Evolutionary conservation across 305 asterid genomes (phyloP).

Genomic region (Fraxinus velutina): DNA sequence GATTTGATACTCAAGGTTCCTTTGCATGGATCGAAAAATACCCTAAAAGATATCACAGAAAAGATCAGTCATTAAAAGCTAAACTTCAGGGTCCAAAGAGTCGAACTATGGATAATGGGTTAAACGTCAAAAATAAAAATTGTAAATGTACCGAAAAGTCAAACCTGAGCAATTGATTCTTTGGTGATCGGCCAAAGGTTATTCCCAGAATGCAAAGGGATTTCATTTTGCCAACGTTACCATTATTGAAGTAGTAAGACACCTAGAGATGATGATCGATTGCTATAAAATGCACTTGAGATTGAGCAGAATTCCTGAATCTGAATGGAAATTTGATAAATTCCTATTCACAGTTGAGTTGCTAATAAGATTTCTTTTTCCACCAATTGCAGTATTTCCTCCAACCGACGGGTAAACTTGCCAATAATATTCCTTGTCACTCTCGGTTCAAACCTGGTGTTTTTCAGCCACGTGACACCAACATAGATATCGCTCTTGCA

Average conservation of each 20-base stretch:
- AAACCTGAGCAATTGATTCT: background rate
- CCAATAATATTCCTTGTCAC: constrained; percentile 52
- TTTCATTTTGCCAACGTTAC: background rate
- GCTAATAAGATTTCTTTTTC: constrained; percentile 56
- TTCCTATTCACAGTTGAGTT: constrained; percentile 26
- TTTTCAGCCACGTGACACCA: constrained; percentile 70
- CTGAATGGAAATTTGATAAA: background rate
- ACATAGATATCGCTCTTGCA: constrained; percentile 57
- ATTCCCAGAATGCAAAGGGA: background rate
- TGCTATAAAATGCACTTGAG: background rate
- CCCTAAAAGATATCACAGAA: background rate
- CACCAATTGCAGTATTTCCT: constrained; percentile 56
- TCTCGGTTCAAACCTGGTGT: constrained; percentile 58
- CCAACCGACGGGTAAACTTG: constrained; percentile 46
- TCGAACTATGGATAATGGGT: background rate
- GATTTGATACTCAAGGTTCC: background rate
- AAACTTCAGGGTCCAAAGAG: background rate
- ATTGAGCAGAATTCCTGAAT: background rate
- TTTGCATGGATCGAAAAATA: background rate
- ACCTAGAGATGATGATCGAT: background rate
- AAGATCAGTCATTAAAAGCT: background rate
- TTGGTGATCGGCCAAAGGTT: background rate
- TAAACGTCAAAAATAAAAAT: background rate
- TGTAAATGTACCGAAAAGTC: background rate
- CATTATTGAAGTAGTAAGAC: background rate